Conservation (phyloP, 371 early-diverging fungal species). For the Rhizopus delemar region DNA sequence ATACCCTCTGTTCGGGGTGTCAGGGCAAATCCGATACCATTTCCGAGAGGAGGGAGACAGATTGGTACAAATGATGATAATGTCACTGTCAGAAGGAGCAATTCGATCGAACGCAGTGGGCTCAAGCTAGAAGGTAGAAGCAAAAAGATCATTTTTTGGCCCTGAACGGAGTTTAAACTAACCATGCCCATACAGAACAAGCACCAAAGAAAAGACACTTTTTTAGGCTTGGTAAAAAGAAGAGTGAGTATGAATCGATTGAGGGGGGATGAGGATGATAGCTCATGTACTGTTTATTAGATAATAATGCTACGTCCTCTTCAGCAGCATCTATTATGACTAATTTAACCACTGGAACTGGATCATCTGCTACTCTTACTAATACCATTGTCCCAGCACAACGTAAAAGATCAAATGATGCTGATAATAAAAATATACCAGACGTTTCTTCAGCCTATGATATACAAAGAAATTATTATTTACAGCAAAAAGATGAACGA, state of each 20-base stretch:
- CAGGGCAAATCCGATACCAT: constrained; percentile 28
- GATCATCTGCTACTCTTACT: constrained; percentile 11
- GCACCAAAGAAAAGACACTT: constrained; percentile 24
- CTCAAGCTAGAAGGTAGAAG: constrained; percentile 12
- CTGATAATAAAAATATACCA: constrained; percentile 10
- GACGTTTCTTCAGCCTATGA: constrained; percentile 17
- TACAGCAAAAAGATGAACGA: constrained; percentile 22
- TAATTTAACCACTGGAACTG: neutral
- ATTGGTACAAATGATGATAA: constrained; percentile 22
- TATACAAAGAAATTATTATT: constrained; percentile 21
- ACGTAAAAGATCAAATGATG: constrained; percentile 33
- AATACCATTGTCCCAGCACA: constrained; percentile 9
- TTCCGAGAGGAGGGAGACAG: constrained; percentile 46
- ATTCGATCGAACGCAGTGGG: constrained; percentile 23
- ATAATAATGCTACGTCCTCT: constrained; percentile 3
- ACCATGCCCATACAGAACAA: constrained; percentile 15
- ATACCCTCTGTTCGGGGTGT: constrained; percentile 7
- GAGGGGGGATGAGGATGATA: neutral
- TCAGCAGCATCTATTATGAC: constrained; percentile 3
- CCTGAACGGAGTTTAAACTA: constrained; percentile 20
- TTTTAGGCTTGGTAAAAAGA: constrained; percentile 41
- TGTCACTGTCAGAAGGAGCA: constrained; percentile 21
- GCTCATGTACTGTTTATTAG: constrained; percentile 4
- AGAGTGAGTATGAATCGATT: constrained; percentile 25
- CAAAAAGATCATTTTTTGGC: neutral